Percentiles rank a stretch among this genome's conserved stretches.
phyloP scores from a whole-genome alignment of 495 filamentous ascomycete species.

The Peziza echinospora region DNA sequence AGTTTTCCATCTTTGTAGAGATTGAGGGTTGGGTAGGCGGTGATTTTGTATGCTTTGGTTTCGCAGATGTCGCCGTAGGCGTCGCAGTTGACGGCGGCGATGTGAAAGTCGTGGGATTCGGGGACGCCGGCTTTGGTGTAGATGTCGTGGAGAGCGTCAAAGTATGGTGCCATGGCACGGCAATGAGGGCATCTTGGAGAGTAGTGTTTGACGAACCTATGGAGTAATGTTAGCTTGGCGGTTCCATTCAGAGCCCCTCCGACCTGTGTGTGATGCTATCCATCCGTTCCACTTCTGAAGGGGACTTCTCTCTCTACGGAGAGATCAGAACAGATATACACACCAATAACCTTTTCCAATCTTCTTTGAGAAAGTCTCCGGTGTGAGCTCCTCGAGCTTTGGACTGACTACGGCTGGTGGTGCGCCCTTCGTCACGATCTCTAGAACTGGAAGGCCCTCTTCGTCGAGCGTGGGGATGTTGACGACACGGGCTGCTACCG shows the following conservation, averaged over 20 bases:
- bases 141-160: conserved; percentile 89
- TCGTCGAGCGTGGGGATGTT: background rate
- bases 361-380: conserved; percentile 10
- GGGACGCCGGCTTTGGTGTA: conserved; percentile 41
- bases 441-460: background rate
- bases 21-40: conserved; percentile 49
- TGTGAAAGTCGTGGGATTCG: conserved; percentile 77
- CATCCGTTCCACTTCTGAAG: background rate
- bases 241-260: background rate
- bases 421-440: conserved; percentile 1
- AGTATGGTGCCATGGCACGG: conserved; percentile 54
- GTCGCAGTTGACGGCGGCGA: conserved; percentile 64
- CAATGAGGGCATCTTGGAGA: conserved; percentile 51
- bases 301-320: background rate
- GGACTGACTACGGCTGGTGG: conserved; percentile 8
- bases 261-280: background rate
- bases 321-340: conserved; percentile 2
- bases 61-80: conserved; percentile 53
- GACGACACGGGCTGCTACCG: background rate
- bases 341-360: conserved; percentile 18
- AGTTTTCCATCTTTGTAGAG: conserved; percentile 63
- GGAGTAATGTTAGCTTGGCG: background rate
- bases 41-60: conserved; percentile 33
- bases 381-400: conserved; percentile 15
- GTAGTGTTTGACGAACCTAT: conserved; percentile 57